phyloP scores from a whole-genome alignment of 495 filamentous ascomycete genomes.

The Daldinia childiae region DNA sequence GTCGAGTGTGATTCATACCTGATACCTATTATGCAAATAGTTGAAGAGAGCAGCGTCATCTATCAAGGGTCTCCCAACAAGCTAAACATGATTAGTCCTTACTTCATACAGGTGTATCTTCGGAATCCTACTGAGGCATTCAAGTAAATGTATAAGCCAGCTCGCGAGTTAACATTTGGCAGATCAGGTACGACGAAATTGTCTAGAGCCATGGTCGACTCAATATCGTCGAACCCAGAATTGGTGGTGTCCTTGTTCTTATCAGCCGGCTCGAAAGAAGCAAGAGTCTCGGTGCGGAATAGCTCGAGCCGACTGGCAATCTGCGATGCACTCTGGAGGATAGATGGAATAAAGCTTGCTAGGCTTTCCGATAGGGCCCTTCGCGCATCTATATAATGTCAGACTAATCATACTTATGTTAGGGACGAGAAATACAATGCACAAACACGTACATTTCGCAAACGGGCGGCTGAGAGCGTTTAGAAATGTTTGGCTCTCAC shows the following conservation, averaged over 20 bases:
- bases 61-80: constrained; percentile 81
- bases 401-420: constrained; percentile 1
- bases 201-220: constrained; percentile 59
- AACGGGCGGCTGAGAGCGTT: constrained; percentile 53
- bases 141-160: constrained; percentile 91
- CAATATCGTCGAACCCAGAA: constrained; percentile 60
- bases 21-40: constrained; percentile 85
- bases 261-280: constrained; percentile 55
- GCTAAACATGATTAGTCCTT: constrained; percentile 61
- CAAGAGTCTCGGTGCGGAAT: constrained; percentile 61
- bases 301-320: constrained; percentile 61
- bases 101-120: not conserved
- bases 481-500: constrained; percentile 61
- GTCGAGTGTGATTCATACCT: constrained; percentile 53
- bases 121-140: constrained; percentile 74
- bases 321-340: constrained; percentile 59
- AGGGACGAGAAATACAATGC: constrained; percentile 26
- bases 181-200: constrained; percentile 70
- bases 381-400: constrained; percentile 48
- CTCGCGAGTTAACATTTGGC: constrained; percentile 78
- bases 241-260: constrained; percentile 56
- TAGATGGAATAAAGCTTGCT: constrained; percentile 61
- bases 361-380: constrained; percentile 60
- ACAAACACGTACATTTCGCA: constrained; percentile 54
- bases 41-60: constrained; percentile 81